These are phyloP conservation scores for Rhipidocladum racemiflorum DNA, from an alignment of 176 grass and related monocot species.

Conservation along the genomic window DNA sequence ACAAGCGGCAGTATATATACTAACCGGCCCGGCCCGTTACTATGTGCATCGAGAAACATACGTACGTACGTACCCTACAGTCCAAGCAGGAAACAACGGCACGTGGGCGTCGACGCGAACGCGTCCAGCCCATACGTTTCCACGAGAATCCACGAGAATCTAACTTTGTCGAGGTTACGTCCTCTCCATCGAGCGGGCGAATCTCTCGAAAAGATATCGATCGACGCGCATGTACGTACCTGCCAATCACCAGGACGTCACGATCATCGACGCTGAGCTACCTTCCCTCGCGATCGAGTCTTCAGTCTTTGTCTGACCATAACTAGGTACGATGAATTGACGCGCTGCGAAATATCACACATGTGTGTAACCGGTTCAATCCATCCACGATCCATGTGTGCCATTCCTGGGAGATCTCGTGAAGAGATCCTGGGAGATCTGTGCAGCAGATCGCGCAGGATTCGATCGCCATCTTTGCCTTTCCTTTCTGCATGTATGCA, in stretches of 20 bases:
- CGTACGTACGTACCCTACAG: too few species aligned
- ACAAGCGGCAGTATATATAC: too few species aligned
- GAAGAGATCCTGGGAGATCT: slow-evolving; percentile 1
- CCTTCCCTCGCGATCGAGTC: not conserved
- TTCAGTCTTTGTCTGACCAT: not conserved
- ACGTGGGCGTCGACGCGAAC: too few species aligned
- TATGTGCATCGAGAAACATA: too few species aligned
- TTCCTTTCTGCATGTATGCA: not conserved
- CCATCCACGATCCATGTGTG: not conserved
- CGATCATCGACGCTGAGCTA: not conserved
- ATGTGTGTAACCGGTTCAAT: not conserved
- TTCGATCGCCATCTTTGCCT: not conserved
- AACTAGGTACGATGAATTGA: not conserved
- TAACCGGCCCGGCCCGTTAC: too few species aligned
- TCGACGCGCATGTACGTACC: not conserved
- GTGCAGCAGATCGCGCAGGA: slow-evolving; percentile 9
- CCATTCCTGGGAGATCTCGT: not conserved
- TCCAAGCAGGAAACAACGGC: too few species aligned
- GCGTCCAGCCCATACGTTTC: too few species aligned
- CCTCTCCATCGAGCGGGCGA: not conserved
- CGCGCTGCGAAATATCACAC: not conserved
- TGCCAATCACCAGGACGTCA: not conserved
- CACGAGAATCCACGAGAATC: slow-evolving; percentile 3
- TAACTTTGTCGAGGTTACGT: not conserved
- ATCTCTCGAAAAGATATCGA: not conserved